These are phyloP conservation scores for Prunus padus DNA, from an alignment of 306 rosid genomes.

Conservation along the genomic window DNA sequence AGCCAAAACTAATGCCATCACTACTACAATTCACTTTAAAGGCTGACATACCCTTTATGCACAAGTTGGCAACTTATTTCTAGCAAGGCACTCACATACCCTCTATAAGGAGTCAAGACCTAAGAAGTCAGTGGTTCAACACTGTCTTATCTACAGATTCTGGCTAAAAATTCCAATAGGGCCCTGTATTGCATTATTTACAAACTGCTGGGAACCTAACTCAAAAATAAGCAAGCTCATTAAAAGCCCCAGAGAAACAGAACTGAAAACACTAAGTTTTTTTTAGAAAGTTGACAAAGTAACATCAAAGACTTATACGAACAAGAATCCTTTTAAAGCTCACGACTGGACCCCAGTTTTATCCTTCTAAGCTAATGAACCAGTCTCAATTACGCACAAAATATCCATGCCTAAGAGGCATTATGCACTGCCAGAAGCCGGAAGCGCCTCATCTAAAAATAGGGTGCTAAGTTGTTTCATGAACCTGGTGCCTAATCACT, in stretches of 20 bases:
- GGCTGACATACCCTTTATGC: too few relatives aligned
- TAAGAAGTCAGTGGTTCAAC: constrained; percentile 26
- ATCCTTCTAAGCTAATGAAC: neutral
- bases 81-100: neutral
- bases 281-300: neutral
- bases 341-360: neutral
- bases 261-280: neutral
- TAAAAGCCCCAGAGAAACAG: neutral
- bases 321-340: neutral
- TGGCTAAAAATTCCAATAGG: constrained; percentile 18
- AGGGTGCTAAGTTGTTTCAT: neutral
- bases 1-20: neutral
- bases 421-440: neutral
- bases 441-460: neutral
- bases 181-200: too few relatives aligned
- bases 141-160: constrained; percentile 24
- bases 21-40: neutral
- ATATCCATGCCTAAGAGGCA: too few relatives aligned
- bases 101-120: constrained; percentile 9
- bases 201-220: neutral
- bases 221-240: neutral
- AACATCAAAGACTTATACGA: neutral
- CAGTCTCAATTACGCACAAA: neutral
- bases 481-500: neutral
- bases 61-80: neutral